Base-by-base conservation (phyloP, 805 yeast genomes). In the Saccharomycopsis fermentans region DNA sequence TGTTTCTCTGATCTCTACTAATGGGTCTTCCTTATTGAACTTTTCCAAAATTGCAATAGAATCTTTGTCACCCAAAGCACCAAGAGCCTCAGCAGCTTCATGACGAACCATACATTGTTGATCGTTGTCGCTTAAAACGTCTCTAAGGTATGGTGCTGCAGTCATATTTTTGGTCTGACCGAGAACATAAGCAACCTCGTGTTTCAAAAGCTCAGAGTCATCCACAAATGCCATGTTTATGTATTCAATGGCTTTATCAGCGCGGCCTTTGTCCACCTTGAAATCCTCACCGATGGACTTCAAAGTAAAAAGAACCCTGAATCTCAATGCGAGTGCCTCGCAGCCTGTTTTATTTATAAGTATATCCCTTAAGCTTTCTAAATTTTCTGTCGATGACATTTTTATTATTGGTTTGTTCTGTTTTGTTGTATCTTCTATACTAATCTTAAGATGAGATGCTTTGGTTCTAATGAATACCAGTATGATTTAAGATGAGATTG, bases 1-100 rank as follows among this genome's bases (percentile, higher is more conserved):
- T 1, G 99, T 94, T 75, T 95, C 97, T 71, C 96, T 82, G 59
- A 94, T 94, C 66, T 91, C 97, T 63, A 88, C 77, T 57, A 83
- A 72, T 17, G 96, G 94, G 69, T 95, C 98, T 55, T 84, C 79
- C 62, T 75, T 71, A 65, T 73, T 77, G 71, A 84, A 90, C 57
- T 83, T 74, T 62, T 80, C 73, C 65, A 94, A 79, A 54, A 90
- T 69, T 1, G 76, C 80, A 58, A 94, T 71, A 14, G 96, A 86
- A 5, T 81, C 85, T 47, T 73, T 71, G 71, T 90, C 96, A 54
- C 96, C 96, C 56, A 94, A 77, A 51, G 99, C 99, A 62, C 99
- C 99, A 58, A 94, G 77, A 50, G 98, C 99, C 73, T 94, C 99
- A 6, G 99, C 99, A 17, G 99, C 99, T 73, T 94, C 99, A 71